Evolutionary conservation across 2,329 filamentous ascomycete species (phyloP).

Genomic region (Aspergillus sp.): DNA sequence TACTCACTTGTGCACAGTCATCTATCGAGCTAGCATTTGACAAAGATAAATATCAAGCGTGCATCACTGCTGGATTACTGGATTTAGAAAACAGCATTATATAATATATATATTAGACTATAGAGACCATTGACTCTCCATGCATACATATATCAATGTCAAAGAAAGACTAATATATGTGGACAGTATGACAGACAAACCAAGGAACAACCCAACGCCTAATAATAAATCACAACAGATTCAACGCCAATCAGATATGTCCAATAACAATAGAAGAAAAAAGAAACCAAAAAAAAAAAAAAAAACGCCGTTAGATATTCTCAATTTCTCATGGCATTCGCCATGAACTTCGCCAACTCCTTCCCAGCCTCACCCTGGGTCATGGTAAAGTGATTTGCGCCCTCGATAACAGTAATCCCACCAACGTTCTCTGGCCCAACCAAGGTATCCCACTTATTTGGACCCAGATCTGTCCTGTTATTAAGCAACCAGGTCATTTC

Average conservation of each 20-base stretch:
- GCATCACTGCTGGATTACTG: no score
- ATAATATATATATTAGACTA: no score
- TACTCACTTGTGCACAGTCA: no score
- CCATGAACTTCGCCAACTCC: slow-evolving; percentile 25
- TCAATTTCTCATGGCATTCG: slow-evolving; percentile 15
- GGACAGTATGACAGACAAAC: no score
- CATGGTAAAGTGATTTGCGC: slow-evolving; percentile 31
- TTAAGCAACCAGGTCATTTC: slow-evolving; percentile 45
- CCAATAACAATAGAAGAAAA: slow-evolving; percentile 1
- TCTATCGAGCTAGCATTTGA: no score
- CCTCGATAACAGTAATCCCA: slow-evolving; percentile 21
- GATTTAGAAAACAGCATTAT: no score
- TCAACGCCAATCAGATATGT: background rate
- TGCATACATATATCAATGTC: no score
- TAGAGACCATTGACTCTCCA: no score
- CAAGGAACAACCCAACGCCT: no score
- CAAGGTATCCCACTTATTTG: slow-evolving; percentile 42
- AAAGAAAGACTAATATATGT: no score
- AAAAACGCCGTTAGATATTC: slow-evolving; percentile 7
- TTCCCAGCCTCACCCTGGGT: slow-evolving; percentile 23
- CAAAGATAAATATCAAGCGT: no score
- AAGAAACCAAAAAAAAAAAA: slow-evolving; percentile 1
- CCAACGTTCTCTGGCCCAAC: slow-evolving; percentile 31
- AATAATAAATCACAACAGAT: no score
- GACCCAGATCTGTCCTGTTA: slow-evolving; percentile 40